Conservation (phyloP, 2,329 filamentous ascomycete genomes). For the Cladosporium phlei region DNA sequence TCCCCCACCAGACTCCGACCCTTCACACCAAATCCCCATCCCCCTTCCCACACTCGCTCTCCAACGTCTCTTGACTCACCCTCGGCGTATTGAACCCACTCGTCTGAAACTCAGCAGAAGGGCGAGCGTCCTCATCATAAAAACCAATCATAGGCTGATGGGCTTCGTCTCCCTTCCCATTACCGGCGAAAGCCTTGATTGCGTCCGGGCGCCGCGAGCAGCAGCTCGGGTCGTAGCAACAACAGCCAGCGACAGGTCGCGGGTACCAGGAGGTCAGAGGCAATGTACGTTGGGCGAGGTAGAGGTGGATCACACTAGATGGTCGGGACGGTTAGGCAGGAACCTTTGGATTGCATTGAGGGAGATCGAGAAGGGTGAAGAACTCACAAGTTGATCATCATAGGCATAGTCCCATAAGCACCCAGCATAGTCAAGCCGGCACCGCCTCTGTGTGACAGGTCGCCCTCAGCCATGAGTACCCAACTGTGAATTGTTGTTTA, state of each 20-base stretch:
- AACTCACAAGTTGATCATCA: slow-evolving; percentile 1
- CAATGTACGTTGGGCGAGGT: neutral
- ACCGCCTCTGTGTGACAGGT: neutral
- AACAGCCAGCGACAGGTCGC: neutral
- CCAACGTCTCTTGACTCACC: neutral
- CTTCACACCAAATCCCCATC: no score
- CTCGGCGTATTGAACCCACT: slow-evolving; percentile 2
- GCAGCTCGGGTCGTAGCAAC: neutral
- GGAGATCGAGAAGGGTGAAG: neutral
- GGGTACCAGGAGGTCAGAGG: neutral
- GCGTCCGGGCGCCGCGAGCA: neutral
- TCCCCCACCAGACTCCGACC: no score
- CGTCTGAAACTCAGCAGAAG: slow-evolving; percentile 1
- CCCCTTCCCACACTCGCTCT: no score
- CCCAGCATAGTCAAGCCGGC: neutral
- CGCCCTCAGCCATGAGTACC: neutral
- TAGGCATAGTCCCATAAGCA: slow-evolving; percentile 2
- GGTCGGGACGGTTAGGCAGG: neutral
- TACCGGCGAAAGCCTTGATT: neutral
- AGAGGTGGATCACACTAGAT: neutral
- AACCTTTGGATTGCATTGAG: neutral
- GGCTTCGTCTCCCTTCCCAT: neutral
- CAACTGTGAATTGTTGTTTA: neutral
- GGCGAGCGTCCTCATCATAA: neutral
- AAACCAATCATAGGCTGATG: neutral